Evolutionary conservation across 108 stramenopile species (phyloP).

Genomic region (Hondaea fermentalgiana): DNA sequence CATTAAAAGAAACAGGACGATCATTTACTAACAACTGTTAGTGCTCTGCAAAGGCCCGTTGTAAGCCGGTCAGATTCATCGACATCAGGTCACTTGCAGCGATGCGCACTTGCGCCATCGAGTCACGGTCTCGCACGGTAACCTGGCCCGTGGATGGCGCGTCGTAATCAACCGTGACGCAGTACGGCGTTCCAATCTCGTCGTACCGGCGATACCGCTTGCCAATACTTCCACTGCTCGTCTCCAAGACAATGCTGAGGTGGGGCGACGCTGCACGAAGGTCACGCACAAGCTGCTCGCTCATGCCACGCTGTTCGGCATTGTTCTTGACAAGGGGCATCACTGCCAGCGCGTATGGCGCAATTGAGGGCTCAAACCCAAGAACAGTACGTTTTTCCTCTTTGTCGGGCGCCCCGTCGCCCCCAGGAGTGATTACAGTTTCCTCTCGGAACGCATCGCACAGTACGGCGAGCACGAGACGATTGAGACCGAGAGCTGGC

Average conservation of each 20-base stretch:
- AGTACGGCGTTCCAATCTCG: slow-evolving; percentile 89
- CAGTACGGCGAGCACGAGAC: slow-evolving; percentile 82
- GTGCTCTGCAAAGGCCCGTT: too few relatives aligned
- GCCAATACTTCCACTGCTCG: slow-evolving; percentile 82
- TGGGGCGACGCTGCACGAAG: slow-evolving; percentile 35
- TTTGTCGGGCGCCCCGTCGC: slow-evolving; percentile 44
- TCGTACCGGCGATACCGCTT: slow-evolving; percentile 79
- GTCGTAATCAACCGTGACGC: slow-evolving; percentile 93
- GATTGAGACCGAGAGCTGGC: slow-evolving; percentile 89
- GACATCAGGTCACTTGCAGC: slow-evolving; percentile 71
- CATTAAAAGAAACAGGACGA: too few relatives aligned
- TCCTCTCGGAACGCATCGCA: slow-evolving; percentile 88
- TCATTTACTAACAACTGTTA: too few relatives aligned
- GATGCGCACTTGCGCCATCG: slow-evolving; percentile 82
- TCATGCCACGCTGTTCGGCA: slow-evolving; percentile 58
- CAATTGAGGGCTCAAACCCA: slow-evolving; percentile 74
- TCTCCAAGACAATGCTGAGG: slow-evolving; percentile 72
- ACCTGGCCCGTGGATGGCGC: slow-evolving; percentile 83
- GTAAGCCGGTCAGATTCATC: not conserved
- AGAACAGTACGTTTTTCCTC: slow-evolving; percentile 38
- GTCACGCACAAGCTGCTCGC: slow-evolving; percentile 67
- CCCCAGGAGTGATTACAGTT: slow-evolving; percentile 76
- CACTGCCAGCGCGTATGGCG: slow-evolving; percentile 85
- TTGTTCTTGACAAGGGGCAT: slow-evolving; percentile 94
- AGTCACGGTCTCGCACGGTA: slow-evolving; percentile 86